Conservation (phyloP, 257 asterid genomes). For the Gardenia jasminoides region DNA sequence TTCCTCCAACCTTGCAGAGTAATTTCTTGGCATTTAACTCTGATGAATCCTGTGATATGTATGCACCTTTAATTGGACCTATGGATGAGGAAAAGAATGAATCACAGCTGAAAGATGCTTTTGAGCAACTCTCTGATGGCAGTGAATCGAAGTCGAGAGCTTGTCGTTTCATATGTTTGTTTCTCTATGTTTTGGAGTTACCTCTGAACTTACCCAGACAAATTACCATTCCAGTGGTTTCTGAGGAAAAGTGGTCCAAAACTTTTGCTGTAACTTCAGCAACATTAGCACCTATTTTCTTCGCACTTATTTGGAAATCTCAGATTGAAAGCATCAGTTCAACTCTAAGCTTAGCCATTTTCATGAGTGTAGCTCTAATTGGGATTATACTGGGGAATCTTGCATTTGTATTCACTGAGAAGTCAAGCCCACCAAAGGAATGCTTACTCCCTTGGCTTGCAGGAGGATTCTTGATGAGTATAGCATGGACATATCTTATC, state of each 20-base stretch:
- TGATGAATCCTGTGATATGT: conserved; percentile 21
- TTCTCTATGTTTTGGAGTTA: conserved; percentile 39
- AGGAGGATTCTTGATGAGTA: conserved; percentile 71
- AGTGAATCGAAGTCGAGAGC: not conserved
- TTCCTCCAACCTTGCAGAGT: not conserved
- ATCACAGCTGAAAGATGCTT: not conserved
- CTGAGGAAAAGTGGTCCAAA: conserved; percentile 69
- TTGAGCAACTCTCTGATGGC: not conserved
- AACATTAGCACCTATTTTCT: conserved; percentile 49
- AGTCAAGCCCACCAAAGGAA: conserved; percentile 55
- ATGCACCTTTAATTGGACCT: conserved; percentile 39
- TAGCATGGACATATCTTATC: conserved; percentile 64
- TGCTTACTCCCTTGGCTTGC: conserved; percentile 56
- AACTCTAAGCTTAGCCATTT: conserved; percentile 19
- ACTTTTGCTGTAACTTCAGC: conserved; percentile 46
- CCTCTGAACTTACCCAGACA: conserved; percentile 70
- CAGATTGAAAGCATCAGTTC: conserved; percentile 17
- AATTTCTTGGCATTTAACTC: not conserved
- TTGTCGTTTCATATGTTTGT: conserved; percentile 1
- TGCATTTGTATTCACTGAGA: conserved; percentile 35
- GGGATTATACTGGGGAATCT: conserved; percentile 49
- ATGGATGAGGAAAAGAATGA: conserved; percentile 43
- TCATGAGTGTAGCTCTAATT: conserved; percentile 17
- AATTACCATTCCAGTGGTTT: conserved; percentile 63
- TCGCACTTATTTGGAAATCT: conserved; percentile 36